Percentiles rank a stretch among this genome's conserved stretches.
Conservation (phyloP, 176 grass and related monocot species). For the Paspalum notatum region DNA sequence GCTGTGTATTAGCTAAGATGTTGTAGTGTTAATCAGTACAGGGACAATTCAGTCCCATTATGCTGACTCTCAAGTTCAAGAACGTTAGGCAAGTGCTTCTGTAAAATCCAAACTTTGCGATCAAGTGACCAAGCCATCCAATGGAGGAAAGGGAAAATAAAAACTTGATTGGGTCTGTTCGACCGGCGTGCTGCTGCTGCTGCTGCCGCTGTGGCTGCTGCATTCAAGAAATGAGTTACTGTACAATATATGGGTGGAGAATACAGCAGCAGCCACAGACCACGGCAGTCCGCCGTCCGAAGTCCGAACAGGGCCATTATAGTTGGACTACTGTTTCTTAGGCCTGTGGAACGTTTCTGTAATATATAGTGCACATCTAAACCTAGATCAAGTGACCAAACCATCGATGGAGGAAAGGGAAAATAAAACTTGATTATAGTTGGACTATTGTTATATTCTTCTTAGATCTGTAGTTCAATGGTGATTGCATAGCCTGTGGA, state of each 20-base stretch:
- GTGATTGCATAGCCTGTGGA: not conserved
- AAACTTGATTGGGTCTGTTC: constrained; percentile 12
- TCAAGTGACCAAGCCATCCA: not conserved
- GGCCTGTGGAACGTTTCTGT: no score
- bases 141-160: not conserved
- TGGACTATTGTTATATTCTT: not conserved
- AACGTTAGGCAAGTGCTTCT: not conserved
- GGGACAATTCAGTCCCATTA: not conserved
- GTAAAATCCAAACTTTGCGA: not conserved
- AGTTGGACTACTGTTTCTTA: no score
- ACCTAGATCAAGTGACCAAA: not conserved
- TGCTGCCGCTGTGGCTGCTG: no score
- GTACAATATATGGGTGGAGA: no score
- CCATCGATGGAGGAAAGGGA: not conserved
- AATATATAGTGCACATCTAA: no score
- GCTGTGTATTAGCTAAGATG: not conserved
- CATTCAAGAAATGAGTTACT: no score
- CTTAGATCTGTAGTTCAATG: not conserved
- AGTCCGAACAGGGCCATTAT: no score
- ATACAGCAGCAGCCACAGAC: no score
- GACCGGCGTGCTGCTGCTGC: no score
- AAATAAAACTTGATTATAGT: constrained; percentile 1
- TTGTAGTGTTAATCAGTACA: constrained; percentile 6
- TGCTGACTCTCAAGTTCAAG: not conserved
- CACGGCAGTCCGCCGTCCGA: no score